These are phyloP conservation scores for Pseudogymnoascus sp. DNA, from an alignment of 2,329 filamentous ascomycete genomes.

Conservation along the genomic window DNA sequence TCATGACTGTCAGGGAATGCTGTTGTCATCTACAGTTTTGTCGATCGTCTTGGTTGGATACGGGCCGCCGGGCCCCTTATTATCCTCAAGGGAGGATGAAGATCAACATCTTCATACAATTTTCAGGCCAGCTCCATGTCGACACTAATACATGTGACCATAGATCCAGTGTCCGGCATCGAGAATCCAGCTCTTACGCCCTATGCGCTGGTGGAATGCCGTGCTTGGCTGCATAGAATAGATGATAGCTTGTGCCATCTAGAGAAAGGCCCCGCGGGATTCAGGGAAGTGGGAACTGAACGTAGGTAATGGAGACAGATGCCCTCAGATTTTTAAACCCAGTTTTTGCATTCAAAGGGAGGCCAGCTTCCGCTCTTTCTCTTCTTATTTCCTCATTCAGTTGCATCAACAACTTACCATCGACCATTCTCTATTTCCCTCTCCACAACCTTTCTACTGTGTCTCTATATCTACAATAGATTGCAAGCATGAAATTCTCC, in stretches of 20 bases:
- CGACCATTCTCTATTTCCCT: neutral
- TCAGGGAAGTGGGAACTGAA: neutral
- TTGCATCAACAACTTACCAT: neutral
- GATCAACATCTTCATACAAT: neutral
- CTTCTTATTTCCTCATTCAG: neutral
- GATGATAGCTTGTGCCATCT: constrained; percentile 6
- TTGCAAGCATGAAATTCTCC: constrained; percentile 2
- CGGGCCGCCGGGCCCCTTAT: neutral
- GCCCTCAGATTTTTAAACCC: neutral
- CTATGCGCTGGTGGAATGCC: neutral
- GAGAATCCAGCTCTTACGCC: neutral
- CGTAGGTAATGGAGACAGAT: neutral
- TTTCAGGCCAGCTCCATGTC: neutral
- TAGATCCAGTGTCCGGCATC: neutral
- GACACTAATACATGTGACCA: neutral
- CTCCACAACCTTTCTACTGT: neutral
- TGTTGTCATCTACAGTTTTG: neutral
- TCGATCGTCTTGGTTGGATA: neutral
- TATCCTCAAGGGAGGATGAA: neutral
- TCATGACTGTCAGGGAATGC: neutral
- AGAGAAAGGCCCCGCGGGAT: neutral
- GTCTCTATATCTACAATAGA: neutral
- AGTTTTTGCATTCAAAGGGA: neutral
- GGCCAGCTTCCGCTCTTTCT: neutral
- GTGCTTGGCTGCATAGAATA: constrained; percentile 7